These are phyloP conservation scores for Cryptosporidium andersoni DNA, from an alignment of 169 alveolate species.

Conservation along the genomic window DNA sequence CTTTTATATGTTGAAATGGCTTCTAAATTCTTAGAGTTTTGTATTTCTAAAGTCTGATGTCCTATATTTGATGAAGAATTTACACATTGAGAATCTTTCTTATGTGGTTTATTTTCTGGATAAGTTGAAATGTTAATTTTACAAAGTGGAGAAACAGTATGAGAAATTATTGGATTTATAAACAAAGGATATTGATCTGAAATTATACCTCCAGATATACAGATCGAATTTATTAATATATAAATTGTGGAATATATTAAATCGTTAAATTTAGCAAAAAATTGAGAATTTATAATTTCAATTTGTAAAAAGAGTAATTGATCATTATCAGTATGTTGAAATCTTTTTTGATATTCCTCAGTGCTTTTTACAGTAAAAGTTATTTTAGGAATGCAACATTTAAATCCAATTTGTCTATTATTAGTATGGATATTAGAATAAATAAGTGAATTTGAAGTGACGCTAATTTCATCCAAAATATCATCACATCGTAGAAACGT, in stretches of 20 bases:
- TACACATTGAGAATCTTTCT: constrained; percentile 13
- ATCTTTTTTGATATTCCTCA: constrained; percentile 14
- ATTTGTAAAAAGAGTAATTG: no score
- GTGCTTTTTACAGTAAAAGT: constrained; percentile 5
- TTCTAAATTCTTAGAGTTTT: constrained; percentile 34
- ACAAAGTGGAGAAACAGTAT: no score
- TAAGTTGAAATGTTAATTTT: not conserved
- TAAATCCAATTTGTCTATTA: constrained; percentile 6
- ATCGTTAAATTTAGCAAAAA: not conserved
- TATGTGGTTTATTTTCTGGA: constrained; percentile 18
- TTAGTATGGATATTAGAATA: no score
- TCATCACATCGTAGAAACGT: no score
- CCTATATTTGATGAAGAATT: not conserved
- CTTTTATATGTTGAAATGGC: constrained; percentile 2
- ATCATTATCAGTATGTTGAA: not conserved
- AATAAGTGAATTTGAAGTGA: no score
- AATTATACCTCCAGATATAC: constrained; percentile 59
- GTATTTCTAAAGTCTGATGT: not conserved
- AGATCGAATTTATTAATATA: constrained; percentile 25
- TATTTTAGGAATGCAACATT: constrained; percentile 18
- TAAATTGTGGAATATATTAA: constrained; percentile 3
- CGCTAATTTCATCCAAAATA: no score
- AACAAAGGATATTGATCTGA: constrained; percentile 27
- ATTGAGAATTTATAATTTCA: not conserved
- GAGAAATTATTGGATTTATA: no score